Evolutionary conservation across 495 filamentous ascomycete genomes (phyloP), one percentile per base, ranked within the genome.

Genomic region (Penicillium macrosclerotiorum): DNA sequence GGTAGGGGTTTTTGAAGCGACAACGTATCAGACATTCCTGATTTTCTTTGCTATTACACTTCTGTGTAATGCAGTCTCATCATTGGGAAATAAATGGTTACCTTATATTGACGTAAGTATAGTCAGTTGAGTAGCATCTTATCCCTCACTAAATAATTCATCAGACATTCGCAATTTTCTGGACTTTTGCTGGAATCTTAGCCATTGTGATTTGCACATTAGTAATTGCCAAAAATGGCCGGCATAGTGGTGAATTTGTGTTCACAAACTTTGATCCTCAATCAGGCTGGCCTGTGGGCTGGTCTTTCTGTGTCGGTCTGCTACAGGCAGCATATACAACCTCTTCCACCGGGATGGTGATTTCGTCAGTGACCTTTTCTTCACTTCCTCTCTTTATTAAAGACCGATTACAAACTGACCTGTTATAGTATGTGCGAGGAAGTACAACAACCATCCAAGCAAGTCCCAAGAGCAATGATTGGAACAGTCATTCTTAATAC

Each of bases 381-480:
- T 33, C 14, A n/a, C 25, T 11, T 32, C 9, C 5, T 29, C 13
- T 9, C n/a, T n/a, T n/a, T n/a, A n/a, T n/a, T n/a, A n/a, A n/a
- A n/a, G n/a, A n/a, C n/a, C n/a, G 17, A 37, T 51, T 11, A 55
- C 37, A 19, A 23, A n/a, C n/a, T n/a, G n/a, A n/a, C n/a, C n/a
- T 4, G 3, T 4, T 33, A 72, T 6, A 76, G 78, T 16, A 79
- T 82, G 75, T 74, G 71, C 16, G 59, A 62, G 60, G 84, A 88
- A 57, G 84, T 88, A 14, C 82, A 81, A 12, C 69, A 84, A 12
- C 77, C 84, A 16, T 59, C 77, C 13, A 55, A 74, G 1, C 75
- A 78, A 57, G 84, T 78, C 1, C 84, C 84, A 5, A 76, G 75
- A 41, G 81, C 83, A 32, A 85, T 88, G 72, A 68, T 87, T 24